Evolutionary conservation across 768 basidiomycete genomes (phyloP).

Genomic region (Phaeotremella fagi): DNA sequence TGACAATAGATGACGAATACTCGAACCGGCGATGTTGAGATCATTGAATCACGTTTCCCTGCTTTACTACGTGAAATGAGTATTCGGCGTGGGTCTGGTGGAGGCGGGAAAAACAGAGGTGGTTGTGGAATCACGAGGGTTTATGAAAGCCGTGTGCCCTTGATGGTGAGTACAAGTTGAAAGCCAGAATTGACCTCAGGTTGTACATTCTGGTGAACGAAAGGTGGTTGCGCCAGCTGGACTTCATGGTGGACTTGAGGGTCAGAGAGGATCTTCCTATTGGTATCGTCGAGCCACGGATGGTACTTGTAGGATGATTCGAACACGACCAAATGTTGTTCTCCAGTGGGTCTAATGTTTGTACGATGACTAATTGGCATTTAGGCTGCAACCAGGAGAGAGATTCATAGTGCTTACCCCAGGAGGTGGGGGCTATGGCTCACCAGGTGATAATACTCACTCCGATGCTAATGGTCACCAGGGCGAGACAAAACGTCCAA

Average conservation of each 20-base stretch:
- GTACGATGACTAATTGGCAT: not conserved
- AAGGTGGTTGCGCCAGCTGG: not conserved
- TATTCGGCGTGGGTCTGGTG: slow-evolving; percentile 14
- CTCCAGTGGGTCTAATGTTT: not conserved
- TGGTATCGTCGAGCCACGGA: not conserved
- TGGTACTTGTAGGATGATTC: not conserved
- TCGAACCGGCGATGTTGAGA: slow-evolving; percentile 11
- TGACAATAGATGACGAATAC: slow-evolving; percentile 15
- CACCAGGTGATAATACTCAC: too few species aligned
- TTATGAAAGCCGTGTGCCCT: slow-evolving; percentile 5
- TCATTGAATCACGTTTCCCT: slow-evolving; percentile 11
- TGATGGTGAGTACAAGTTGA: too few species aligned
- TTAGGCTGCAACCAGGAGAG: slow-evolving; percentile 1
- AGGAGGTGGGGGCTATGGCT: not conserved
- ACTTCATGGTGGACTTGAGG: not conserved
- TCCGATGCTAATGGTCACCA: too few species aligned
- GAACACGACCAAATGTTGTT: too few species aligned
- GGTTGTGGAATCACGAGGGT: slow-evolving; percentile 8
- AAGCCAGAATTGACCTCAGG: too few species aligned
- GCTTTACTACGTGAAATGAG: slow-evolving; percentile 10
- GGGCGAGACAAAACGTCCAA: too few species aligned
- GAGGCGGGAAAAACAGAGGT: slow-evolving; percentile 2
- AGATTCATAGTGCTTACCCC: not conserved
- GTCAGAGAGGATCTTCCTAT: not conserved
- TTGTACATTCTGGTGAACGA: not conserved